phyloP scores from a whole-genome alignment of 306 rosid species.

The Arachis stenosperma region DNA sequence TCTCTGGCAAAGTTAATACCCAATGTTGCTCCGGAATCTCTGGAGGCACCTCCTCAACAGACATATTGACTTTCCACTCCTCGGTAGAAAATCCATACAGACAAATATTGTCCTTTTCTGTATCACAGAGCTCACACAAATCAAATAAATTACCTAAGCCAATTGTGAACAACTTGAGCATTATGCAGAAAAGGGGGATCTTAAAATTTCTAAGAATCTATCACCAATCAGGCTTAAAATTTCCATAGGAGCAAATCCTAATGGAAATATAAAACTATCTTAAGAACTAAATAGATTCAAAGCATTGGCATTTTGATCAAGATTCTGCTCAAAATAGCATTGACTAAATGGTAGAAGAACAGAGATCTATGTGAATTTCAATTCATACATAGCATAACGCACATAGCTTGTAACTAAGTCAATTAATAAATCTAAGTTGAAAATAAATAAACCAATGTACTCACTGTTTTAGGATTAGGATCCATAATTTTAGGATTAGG shows the following conservation, averaged over 20 bases:
- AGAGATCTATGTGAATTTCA: conserved; percentile 35
- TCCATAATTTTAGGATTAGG: conserved; percentile 84
- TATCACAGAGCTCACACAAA: conserved; percentile 33
- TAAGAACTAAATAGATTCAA: neutral
- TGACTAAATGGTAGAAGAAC: conserved; percentile 12
- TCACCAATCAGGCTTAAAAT: conserved; percentile 22
- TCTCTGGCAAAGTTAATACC: conserved; percentile 66
- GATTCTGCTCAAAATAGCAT: conserved; percentile 9
- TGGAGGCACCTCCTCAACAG: conserved; percentile 61
- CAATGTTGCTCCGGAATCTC: conserved; percentile 62
- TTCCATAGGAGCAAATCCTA: conserved; percentile 19
- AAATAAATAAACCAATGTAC: conserved; percentile 43
- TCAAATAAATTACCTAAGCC: neutral
- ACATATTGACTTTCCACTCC: conserved; percentile 62
- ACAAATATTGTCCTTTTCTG: conserved; percentile 66
- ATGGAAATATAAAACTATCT: conserved; percentile 17
- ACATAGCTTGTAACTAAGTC: neutral
- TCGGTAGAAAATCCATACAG: conserved; percentile 63
- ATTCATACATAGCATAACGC: conserved; percentile 15
- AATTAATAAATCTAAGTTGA: too few relatives aligned
- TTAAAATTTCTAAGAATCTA: conserved; percentile 16
- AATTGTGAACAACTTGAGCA: too few relatives aligned
- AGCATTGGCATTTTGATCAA: conserved; percentile 9
- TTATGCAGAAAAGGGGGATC: too few relatives aligned
- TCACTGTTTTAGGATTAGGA: conserved; percentile 85